Base-by-base conservation (phyloP, 1,139 yeast species). In the Taphrina flavorubra region DNA sequence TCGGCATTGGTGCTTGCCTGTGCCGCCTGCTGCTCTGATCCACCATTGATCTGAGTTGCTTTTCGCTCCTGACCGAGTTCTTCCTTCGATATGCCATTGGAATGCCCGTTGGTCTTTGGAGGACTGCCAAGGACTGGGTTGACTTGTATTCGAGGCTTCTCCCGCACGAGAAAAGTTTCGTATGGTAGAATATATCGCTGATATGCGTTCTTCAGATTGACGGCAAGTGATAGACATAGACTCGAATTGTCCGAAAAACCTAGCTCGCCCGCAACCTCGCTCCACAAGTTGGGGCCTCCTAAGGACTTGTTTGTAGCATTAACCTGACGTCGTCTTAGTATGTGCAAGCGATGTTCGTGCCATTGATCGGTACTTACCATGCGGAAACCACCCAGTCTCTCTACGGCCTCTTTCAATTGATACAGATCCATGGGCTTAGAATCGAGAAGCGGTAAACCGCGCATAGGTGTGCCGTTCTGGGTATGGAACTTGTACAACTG, bases 191-290 rank as follows among this genome's bases (percentile, higher is more conserved):
- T 71, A 42, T 76, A 73, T 59, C 75, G 74, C 51, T 74, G 76
- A 68, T 81, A 80, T 0, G 89, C 85, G 0, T 85, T 78, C 74
- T 88, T 86, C 70, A 90, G 79, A 0, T 91, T 84, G 7, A 51
- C 59, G 11, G 65, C 61, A 91, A 63, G 85, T 20, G 92, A 86
- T 67, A 88, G 78, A 31, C 92, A 87, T 36, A 90, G 87, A 85
- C 87, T 85, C 59, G 86, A 84, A 72, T 86, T 83, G 2, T 89
- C 91, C 44, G 85, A 83, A 75, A 87, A 88, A 0, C 96, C 96
- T 67, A 90, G 79, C 73, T 89, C 96, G 66, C 92, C 80, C 14
- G 94, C 94, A 25, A 81, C 74, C 64, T 80, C 81, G 6, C 81
- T 81, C 83, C 82, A 81, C 57, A 76, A 75, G 72, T 79, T 80